Percentiles rank a stretch among this genome's conserved stretches.
These are phyloP conservation scores for Canavalia ensiformis DNA, from an alignment of 306 rosid species.

Conservation along the genomic window DNA sequence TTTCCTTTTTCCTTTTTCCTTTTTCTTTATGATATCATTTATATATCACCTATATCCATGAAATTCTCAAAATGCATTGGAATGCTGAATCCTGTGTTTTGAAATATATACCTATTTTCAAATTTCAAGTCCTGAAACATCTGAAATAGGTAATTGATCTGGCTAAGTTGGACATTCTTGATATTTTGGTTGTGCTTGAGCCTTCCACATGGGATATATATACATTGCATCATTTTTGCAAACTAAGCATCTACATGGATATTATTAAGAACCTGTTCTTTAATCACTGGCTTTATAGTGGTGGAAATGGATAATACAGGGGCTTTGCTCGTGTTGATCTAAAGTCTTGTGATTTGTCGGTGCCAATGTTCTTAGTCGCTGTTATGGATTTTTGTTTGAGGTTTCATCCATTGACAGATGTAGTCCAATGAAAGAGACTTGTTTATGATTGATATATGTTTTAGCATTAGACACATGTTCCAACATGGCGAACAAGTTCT, in stretches of 20 bases:
- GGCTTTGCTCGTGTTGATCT: slow-evolving; percentile 6
- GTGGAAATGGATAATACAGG: slow-evolving; percentile 13
- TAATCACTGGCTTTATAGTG: neutral
- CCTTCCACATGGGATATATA: neutral
- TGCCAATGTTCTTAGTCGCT: neutral
- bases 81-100: neutral
- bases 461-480: neutral
- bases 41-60: neutral
- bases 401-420: neutral
- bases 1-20: neutral
- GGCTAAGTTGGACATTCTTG: neutral
- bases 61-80: neutral
- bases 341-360: neutral
- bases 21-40: slow-evolving; percentile 2
- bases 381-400: neutral
- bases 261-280: slow-evolving; percentile 1
- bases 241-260: slow-evolving; percentile 15
- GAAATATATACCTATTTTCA: neutral
- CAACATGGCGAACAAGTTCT: neutral
- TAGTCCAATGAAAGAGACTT: neutral
- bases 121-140: neutral
- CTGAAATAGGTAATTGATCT: slow-evolving; percentile 15
- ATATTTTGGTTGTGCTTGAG: slow-evolving; percentile 13
- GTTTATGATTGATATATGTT: neutral
- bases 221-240: neutral